A percentile compares a stretch with the other conserved stretches of the same genome.
phyloP scores from a whole-genome alignment of 371 early-diverging fungal species.

The Mucor plumbeus region DNA sequence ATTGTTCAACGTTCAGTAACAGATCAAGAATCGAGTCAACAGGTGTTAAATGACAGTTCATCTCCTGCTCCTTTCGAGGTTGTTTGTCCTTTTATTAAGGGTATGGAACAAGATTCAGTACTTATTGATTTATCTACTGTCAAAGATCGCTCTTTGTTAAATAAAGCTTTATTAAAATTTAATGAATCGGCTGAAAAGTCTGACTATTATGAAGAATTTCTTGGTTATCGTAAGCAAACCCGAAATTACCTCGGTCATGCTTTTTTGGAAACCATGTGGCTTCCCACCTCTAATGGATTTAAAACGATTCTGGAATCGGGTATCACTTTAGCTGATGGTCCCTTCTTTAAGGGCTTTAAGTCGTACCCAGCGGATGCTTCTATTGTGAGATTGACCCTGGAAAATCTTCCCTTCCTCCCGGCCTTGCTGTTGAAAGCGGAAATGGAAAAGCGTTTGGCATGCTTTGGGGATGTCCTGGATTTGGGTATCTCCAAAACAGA shows the following conservation, averaged over 20 bases:
- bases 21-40: not conserved
- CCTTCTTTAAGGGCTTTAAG: not conserved
- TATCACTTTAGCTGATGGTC: not conserved
- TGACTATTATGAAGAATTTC: not conserved
- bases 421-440: not conserved
- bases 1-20: not conserved
- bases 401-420: not conserved
- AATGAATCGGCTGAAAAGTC: not conserved
- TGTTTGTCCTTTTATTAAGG: slow-evolving; percentile 2
- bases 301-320: not conserved
- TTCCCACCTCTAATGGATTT: not conserved
- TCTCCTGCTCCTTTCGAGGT: not conserved
- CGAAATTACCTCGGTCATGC: not conserved
- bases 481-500: not conserved
- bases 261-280: slow-evolving; percentile 5
- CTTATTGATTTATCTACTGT: not conserved
- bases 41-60: not conserved
- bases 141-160: not conserved
- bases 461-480: slow-evolving; percentile 3
- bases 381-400: not conserved
- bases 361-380: not conserved
- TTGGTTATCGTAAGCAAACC: not conserved
- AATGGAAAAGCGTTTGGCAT: not conserved
- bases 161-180: not conserved
- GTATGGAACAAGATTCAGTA: not conserved